Conservation (phyloP, 2,329 filamentous ascomycete species). For the Ceratocystis colombiana region DNA sequence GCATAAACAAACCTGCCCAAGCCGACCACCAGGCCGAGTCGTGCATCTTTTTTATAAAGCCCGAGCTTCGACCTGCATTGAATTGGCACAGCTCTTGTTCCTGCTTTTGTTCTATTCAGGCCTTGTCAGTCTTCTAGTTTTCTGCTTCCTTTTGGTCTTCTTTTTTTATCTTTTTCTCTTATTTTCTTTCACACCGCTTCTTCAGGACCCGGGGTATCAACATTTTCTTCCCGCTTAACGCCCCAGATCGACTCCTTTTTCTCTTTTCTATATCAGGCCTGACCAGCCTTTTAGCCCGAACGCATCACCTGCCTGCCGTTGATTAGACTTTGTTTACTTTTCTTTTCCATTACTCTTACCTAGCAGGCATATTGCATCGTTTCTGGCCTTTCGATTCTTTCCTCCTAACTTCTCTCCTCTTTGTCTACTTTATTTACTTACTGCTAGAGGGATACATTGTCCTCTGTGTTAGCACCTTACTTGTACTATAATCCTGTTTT, state of each 20-base stretch:
- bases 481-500: constrained; percentile 9
- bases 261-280: constrained; percentile 13
- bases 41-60: constrained; percentile 10
- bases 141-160: constrained; percentile 9
- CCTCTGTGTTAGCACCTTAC: constrained; percentile 1
- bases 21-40: not conserved
- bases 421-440: not conserved
- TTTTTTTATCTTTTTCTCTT: not conserved
- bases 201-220: constrained; percentile 39
- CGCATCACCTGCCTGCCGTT: not conserved
- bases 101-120: constrained; percentile 12
- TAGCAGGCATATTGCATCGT: not conserved
- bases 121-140: constrained; percentile 5
- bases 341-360: not conserved
- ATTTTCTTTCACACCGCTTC: constrained; percentile 17
- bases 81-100: constrained; percentile 4
- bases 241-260: constrained; percentile 16
- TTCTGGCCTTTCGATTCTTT: not conserved
- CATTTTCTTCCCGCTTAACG: constrained; percentile 36
- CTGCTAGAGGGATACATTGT: constrained; percentile 6
- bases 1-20: constrained; percentile 12
- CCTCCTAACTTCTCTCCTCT: not conserved
- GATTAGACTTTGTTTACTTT: constrained; percentile 4
- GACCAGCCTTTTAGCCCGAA: not conserved
- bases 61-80: constrained; percentile 14